phyloP scores from a whole-genome alignment of 192 early-diverging fungal genomes.

The Backusella tuberculispora region DNA sequence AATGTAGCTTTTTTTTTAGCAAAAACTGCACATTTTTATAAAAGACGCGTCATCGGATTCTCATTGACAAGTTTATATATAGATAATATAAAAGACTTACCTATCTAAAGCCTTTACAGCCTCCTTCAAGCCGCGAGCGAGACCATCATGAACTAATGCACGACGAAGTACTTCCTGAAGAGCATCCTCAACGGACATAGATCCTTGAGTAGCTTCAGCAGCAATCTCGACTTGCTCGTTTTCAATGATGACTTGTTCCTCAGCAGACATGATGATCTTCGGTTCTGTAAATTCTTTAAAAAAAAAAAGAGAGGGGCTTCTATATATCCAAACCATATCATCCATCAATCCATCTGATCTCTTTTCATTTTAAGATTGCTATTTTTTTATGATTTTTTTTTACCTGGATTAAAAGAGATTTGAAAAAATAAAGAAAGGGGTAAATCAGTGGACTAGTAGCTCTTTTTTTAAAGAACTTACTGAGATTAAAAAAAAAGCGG shows the following conservation, averaged over 20 bases:
- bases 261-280: constrained; percentile 38
- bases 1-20: neutral
- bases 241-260: constrained; percentile 47
- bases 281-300: neutral
- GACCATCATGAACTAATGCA: constrained; percentile 93
- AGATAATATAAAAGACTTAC: too few species aligned
- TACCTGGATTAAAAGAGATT: neutral
- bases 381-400: neutral
- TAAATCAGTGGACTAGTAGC: too few species aligned
- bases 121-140: constrained; percentile 96
- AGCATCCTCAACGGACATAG: constrained; percentile 91
- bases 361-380: neutral
- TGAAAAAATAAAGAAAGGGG: too few species aligned
- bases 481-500: too few species aligned
- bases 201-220: constrained; percentile 55
- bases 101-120: constrained; percentile 96
- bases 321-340: neutral
- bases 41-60: constrained; percentile 8
- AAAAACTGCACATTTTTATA: neutral
- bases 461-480: too few species aligned
- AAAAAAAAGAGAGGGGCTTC: neutral
- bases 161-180: constrained; percentile 97
- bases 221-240: constrained; percentile 57
- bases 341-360: neutral
- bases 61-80: neutral